Conservation (phyloP, 768 basidiomycete species). For the Mycena vulgaris region DNA sequence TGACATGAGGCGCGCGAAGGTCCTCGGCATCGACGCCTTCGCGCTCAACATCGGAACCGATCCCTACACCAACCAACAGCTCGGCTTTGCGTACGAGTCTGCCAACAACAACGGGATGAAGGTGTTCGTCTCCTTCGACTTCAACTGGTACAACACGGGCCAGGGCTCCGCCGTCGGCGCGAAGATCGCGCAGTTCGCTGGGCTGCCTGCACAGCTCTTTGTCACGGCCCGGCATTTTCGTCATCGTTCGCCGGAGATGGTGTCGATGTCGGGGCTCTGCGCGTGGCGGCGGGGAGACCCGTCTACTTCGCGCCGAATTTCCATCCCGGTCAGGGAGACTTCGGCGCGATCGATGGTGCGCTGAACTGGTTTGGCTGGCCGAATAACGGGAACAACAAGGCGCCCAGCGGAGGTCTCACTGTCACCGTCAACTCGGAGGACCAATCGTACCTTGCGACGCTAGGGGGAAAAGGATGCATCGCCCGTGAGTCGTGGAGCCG, state of each 20-base stretch:
- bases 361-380: constrained; percentile 40
- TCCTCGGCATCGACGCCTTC: constrained; percentile 54
- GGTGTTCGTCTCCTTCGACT: constrained; percentile 58
- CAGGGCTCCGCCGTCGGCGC: constrained; percentile 49
- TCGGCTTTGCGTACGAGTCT: constrained; percentile 56
- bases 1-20: constrained; percentile 41
- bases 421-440: constrained; percentile 32
- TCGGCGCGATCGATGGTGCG: constrained; percentile 36
- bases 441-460: constrained; percentile 22
- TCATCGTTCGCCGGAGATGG: constrained; percentile 64
- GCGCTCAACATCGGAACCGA: constrained; percentile 63
- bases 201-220: constrained; percentile 55
- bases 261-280: constrained; percentile 28
- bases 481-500: constrained; percentile 43
- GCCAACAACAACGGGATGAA: constrained; percentile 48
- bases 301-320: constrained; percentile 38
- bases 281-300: constrained; percentile 26
- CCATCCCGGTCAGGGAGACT: constrained; percentile 38
- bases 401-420: constrained; percentile 28
- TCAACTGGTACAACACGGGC: constrained; percentile 40
- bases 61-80: constrained; percentile 53
- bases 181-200: constrained; percentile 56
- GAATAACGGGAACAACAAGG: constrained; percentile 41
- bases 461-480: constrained; percentile 38
- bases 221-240: constrained; percentile 56